Percentiles rank a stretch among this genome's conserved stretches.
phyloP scores from a whole-genome alignment of 805 yeast genomes.

The Candida oleophila region DNA sequence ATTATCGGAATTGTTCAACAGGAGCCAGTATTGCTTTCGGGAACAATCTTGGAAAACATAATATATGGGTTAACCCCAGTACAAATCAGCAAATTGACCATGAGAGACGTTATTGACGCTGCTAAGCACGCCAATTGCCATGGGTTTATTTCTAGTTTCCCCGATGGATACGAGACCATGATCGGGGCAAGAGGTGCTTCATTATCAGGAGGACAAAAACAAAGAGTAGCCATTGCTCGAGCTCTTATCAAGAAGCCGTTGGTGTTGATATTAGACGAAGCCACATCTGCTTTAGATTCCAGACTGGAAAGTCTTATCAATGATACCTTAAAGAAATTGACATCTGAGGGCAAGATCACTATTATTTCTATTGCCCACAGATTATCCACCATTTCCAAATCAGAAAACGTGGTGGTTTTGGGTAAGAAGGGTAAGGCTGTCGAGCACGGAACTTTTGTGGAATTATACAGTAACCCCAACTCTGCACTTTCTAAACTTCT shows the following conservation, averaged over 20 bases:
- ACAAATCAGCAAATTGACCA: constrained; percentile 31
- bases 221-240: constrained; percentile 73
- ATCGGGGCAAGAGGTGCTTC: constrained; percentile 58
- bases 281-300: constrained; percentile 62
- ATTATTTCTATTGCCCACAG: constrained; percentile 46
- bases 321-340: constrained; percentile 39
- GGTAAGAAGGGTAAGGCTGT: constrained; percentile 42
- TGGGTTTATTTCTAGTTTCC: constrained; percentile 54
- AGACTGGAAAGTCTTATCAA: constrained; percentile 47
- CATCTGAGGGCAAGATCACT: constrained; percentile 39
- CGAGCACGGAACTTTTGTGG: constrained; percentile 40
- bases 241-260: constrained; percentile 68
- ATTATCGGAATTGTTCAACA: constrained; percentile 61
- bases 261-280: constrained; percentile 65
- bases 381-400: constrained; percentile 44
- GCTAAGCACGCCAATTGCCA: constrained; percentile 56
- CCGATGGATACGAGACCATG: constrained; percentile 59
- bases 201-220: constrained; percentile 76
- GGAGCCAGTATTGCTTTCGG: constrained; percentile 58
- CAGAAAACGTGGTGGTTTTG: constrained; percentile 42
- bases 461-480: constrained; percentile 38
- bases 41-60: constrained; percentile 55
- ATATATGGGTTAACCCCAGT: constrained; percentile 47
- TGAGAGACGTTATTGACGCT: constrained; percentile 44
- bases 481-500: constrained; percentile 42